Evolutionary conservation across 352 stramenopile species (phyloP), one percentile per base, ranked within the genome.

Genomic region (Phytophthora ohioensis): DNA sequence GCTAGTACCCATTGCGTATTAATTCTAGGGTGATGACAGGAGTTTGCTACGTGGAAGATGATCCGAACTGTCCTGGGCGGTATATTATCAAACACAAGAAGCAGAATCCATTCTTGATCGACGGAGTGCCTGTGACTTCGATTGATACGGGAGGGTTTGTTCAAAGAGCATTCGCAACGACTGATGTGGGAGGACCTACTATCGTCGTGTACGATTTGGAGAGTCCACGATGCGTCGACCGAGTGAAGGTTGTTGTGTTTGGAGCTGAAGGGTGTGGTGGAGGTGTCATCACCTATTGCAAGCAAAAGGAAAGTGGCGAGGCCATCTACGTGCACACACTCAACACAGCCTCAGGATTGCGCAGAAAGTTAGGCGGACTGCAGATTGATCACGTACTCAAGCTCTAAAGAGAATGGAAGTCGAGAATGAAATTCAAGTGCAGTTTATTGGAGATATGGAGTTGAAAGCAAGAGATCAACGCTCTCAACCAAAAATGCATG

Each of bases 231-330:
- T 90, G 82, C 47, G 46, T 69, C 8, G 84, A 92, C 55, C 55
- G 46, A 8, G 77, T 90, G 27, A 81, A 86, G 27, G 82, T 92
- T 54, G 84, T 81, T 9, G 75, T 89, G 30, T 91, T 92, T 57
- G 67, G 65, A 17, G 71, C 27, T 10, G 56, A 34, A 43, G 69
- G 69, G 12, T 42, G 75, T 57, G 67, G 75, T 12, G 84, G 84
- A n/a, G 84, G 84, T 3, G 72, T 91, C 51, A 91, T 92, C 62
- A 90, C 82, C 6, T 92, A 91, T 66, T 87, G 77, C 71, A 92
- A 92, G 55, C 60, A 69, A 39, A 57, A 54, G 0, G 43, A 63
- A 56, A 43, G 63, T 27, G 38, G 32, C 38, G 15, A 1, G 11
- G 3, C 56, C 11, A 35, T 84, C 17, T 87, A 79, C 54, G 77